Base-by-base conservation (phyloP, 208 protist species). In the Trypanosoma cruzi region DNA sequence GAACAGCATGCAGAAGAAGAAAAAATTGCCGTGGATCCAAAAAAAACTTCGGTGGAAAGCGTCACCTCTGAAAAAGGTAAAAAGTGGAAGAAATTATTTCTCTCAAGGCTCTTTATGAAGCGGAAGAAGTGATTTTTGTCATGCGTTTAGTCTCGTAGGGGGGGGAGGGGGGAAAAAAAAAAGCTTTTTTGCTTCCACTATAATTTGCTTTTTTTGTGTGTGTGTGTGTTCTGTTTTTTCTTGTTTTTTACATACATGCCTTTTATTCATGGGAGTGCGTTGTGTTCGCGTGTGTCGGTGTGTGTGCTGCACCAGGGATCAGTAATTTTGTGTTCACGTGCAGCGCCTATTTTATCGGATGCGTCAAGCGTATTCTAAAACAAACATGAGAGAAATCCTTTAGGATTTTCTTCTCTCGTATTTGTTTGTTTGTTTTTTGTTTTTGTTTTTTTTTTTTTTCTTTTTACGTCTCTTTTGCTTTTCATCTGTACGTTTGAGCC, bases 51-150 rank as follows among this genome's bases (percentile, higher is more conserved):
- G 36, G 4, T 36, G 55, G 20, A 49, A 26, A 29, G 50, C 7
- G 44, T 8, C 40, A 11, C 0, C 14, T 7, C 34, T 62, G 44
- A 32, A 62, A 62, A 61, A 14, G 36, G 3, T 6, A 70, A 70
- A 26, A 62, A 60, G 37, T 54, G 72, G 42, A 59, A 52, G 29
- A 65, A 46, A 31, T 53, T n/a, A 34, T 56, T 80, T 31, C 50
- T 75, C 14, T 61, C 58, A 18, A 80, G 63, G 29, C 13, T 79
- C 0, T 79, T 79, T 54, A 55, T n/a, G 49, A 75, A 60, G 68
- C 71, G 57, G 16, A 59, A 61, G 37, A 69, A 54, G 44, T 58
- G 34, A 71, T 32, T 20, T 55, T 75, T 22, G n/a, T 52, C 31
- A 36, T 46, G 29, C 16, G 44, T 14, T 37, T 4, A 28, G 48